These are phyloP conservation scores for Alternaria sp. DNA, from an alignment of 2,329 filamentous ascomycete genomes.

Conservation along the genomic window DNA sequence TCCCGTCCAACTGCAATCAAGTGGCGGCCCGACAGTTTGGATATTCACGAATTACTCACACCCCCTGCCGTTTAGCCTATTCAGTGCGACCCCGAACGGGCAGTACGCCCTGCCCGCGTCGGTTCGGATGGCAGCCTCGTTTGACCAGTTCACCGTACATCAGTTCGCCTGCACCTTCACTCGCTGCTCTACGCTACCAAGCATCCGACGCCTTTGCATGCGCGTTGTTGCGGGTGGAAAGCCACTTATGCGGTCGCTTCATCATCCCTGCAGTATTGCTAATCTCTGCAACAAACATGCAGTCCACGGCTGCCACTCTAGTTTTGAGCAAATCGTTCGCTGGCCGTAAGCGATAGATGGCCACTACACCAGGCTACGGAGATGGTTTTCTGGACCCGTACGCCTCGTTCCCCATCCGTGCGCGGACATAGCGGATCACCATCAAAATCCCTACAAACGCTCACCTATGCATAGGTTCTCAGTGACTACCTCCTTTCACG, in stretches of 20 bases:
- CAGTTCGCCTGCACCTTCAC: constrained; percentile 1
- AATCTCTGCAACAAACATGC: constrained; percentile 1
- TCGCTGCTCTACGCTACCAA: constrained; percentile 3
- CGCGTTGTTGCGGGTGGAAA: constrained; percentile 1
- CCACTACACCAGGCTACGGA: neutral
- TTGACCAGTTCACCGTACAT: neutral
- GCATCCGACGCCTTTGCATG: constrained; percentile 8
- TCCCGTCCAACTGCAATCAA: neutral
- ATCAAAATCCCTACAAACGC: neutral
- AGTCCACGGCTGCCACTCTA: neutral
- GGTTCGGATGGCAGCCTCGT: neutral
- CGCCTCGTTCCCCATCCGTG: constrained; percentile 6
- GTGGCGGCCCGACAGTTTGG: neutral
- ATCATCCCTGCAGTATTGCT: constrained; percentile 3
- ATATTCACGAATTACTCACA: constrained; percentile 5
- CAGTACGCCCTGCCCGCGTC: constrained; percentile 4
- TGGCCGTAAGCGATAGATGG: neutral
- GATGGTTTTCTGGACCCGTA: neutral
- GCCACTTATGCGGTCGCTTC: constrained; percentile 8
- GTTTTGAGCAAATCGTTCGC: neutral
- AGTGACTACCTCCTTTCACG: neutral
- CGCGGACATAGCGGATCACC: neutral
- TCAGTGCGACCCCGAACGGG: neutral
- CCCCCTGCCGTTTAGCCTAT: constrained; percentile 8
- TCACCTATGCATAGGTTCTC: neutral